Percentiles rank a stretch among this genome's conserved stretches.
phyloP scores from a whole-genome alignment of 768 basidiomycete species.

The Pleurotus citrinopileatus region DNA sequence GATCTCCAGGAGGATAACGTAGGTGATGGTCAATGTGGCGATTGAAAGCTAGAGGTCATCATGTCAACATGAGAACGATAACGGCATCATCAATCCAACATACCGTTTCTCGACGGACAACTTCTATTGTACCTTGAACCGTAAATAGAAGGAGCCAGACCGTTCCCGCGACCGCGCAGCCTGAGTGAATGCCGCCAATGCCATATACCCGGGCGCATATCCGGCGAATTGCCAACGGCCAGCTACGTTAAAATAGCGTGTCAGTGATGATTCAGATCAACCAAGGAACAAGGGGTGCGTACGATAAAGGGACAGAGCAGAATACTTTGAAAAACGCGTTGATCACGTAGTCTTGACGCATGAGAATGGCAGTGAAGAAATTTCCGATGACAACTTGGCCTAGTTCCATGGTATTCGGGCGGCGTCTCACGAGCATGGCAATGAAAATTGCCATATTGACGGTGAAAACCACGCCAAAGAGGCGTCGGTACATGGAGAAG shows the following conservation, averaged over 20 bases:
- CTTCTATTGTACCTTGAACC: conserved; percentile 36
- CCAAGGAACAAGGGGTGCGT: background rate
- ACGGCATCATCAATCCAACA: background rate
- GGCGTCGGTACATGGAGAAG: conserved; percentile 44
- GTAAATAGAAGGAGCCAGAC: conserved; percentile 52
- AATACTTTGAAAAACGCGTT: conserved; percentile 49
- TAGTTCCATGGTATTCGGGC: conserved; percentile 34
- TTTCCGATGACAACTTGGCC: conserved; percentile 40
- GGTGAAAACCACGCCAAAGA: conserved; percentile 52
- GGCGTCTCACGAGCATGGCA: conserved; percentile 28
- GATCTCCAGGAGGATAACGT: conserved; percentile 32
- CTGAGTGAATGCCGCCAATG: conserved; percentile 56
- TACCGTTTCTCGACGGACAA: conserved; percentile 15
- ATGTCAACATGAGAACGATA: background rate
- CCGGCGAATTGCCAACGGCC: conserved; percentile 40
- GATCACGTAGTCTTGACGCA: conserved; percentile 51
- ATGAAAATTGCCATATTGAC: conserved; percentile 50
- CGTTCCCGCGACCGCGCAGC: conserved; percentile 47
- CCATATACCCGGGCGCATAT: conserved; percentile 49
- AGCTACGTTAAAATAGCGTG: conserved; percentile 16
- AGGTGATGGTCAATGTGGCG: conserved; percentile 33
- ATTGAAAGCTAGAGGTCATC: conserved; percentile 22
- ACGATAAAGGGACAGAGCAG: conserved; percentile 32
- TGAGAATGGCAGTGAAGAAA: conserved; percentile 38
- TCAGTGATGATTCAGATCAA: background rate